These are phyloP conservation scores for Gardenia jasminoides DNA, from an alignment of 257 asterid genomes.

Conservation along the genomic window DNA sequence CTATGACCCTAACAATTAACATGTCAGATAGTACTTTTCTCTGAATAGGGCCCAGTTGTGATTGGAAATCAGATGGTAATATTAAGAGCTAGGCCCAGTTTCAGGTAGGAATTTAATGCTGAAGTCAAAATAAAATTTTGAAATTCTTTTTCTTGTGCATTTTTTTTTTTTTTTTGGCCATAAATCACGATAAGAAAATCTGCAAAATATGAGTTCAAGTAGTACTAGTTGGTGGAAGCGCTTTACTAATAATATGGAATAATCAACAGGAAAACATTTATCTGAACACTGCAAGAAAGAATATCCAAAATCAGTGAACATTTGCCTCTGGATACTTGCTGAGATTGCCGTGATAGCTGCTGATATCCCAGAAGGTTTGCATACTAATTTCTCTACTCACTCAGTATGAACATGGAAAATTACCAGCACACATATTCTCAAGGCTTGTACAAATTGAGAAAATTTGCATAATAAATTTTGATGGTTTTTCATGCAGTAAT, in stretches of 20 bases:
- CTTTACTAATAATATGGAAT: neutral
- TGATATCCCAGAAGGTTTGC: conserved; percentile 90
- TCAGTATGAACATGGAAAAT: neutral
- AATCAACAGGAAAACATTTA: conserved; percentile 65
- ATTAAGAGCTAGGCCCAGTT: too few species aligned
- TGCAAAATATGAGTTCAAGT: too few species aligned
- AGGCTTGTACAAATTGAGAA: neutral
- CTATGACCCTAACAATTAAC: too few species aligned
- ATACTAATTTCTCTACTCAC: neutral
- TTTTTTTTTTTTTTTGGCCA: too few species aligned
- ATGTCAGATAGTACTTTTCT: too few species aligned
- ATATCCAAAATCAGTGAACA: conserved; percentile 68
- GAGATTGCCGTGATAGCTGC: conserved; percentile 93
- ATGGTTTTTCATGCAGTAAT: conserved; percentile 45
- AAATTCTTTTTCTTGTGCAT: too few species aligned
- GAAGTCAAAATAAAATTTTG: too few species aligned
- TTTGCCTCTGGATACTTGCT: conserved; percentile 77
- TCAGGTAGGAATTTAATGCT: too few species aligned
- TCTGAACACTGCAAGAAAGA: conserved; percentile 85
- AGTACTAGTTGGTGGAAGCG: too few species aligned
- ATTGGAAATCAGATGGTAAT: too few species aligned
- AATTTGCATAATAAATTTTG: neutral
- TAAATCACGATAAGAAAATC: too few species aligned
- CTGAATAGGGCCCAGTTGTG: too few species aligned
- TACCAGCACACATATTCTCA: neutral